Evolutionary conservation across 768 basidiomycete species (phyloP).

Genomic region (Hypsizygus marmoreus): DNA sequence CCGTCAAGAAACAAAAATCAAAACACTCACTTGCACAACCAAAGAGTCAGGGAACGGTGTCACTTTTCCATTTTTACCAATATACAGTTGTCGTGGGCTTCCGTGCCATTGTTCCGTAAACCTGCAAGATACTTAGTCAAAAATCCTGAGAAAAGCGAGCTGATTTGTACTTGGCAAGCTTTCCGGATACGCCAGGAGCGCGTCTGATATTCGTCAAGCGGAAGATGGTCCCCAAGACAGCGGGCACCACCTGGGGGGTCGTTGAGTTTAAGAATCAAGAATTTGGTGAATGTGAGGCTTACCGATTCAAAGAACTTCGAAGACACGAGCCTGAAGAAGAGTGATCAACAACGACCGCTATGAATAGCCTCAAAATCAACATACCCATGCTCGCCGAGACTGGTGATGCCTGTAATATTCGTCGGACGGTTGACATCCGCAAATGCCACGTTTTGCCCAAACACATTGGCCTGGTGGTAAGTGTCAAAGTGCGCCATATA

Average conservation of each 20-base stretch:
- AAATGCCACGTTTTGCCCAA: constrained; percentile 21
- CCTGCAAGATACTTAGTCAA: constrained; percentile 13
- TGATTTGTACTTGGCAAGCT: constrained; percentile 34
- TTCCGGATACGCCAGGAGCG: constrained; percentile 39
- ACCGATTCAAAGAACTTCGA: constrained; percentile 43
- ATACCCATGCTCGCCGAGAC: constrained; percentile 31
- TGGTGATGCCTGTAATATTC: constrained; percentile 30
- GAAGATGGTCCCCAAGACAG: constrained; percentile 47
- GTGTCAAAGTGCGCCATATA: background rate
- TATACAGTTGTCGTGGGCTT: constrained; percentile 31
- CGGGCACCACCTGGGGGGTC: constrained; percentile 40
- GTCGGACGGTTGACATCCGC: constrained; percentile 23
- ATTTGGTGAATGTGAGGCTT: constrained; percentile 9
- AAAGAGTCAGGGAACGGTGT: constrained; percentile 48
- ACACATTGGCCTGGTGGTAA: constrained; percentile 22
- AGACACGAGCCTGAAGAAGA: constrained; percentile 28
- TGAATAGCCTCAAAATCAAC: constrained; percentile 14
- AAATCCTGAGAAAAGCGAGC: background rate
- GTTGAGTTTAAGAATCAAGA: background rate
- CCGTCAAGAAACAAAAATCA: background rate
- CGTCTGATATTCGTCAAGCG: constrained; percentile 41
- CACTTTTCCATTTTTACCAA: constrained; percentile 36
- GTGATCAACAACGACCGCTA: background rate
- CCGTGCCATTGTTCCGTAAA: constrained; percentile 39
- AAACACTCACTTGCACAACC: constrained; percentile 34